Percentiles rank a stretch among this genome's conserved stretches.
phyloP scores from a whole-genome alignment of 805 yeast genomes.

The Yarrowia sp. region DNA sequence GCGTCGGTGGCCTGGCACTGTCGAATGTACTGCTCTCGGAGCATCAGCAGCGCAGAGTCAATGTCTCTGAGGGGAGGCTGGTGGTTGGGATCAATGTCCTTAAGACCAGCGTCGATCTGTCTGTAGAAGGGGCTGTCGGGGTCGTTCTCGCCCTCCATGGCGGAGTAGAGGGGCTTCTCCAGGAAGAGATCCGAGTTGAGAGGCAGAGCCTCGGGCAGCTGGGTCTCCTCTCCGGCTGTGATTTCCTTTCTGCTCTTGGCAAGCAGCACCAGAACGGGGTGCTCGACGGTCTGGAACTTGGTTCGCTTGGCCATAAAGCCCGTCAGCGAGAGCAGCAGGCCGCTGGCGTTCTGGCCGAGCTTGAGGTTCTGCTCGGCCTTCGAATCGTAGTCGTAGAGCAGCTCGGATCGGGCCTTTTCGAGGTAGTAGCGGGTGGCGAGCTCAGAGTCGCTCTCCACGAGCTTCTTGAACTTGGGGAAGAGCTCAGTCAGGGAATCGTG shows the following conservation, averaged over 20 bases:
- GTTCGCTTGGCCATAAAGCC: slow-evolving; percentile 90
- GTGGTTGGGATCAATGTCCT: slow-evolving; percentile 66
- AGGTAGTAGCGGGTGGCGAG: slow-evolving; percentile 53
- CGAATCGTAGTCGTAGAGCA: slow-evolving; percentile 38
- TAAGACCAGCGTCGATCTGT: slow-evolving; percentile 43
- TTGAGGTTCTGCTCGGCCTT: slow-evolving; percentile 33
- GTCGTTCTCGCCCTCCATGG: slow-evolving; percentile 6
- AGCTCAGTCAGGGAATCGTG: slow-evolving; percentile 33
- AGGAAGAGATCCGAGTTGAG: slow-evolving; percentile 74
- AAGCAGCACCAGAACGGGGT: slow-evolving; percentile 69
- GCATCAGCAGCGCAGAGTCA: slow-evolving; percentile 71
- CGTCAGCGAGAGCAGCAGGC: slow-evolving; percentile 65
- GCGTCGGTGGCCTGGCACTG: slow-evolving; percentile 72
- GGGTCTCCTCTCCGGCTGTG: slow-evolving; percentile 19
- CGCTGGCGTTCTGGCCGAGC: slow-evolving; percentile 48
- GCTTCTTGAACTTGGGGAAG: slow-evolving; percentile 3
- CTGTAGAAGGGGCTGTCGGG: slow-evolving; percentile 10
- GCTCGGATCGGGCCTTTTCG: slow-evolving; percentile 59
- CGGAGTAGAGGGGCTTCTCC: slow-evolving; percentile 66
- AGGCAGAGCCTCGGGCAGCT: slow-evolving; percentile 41
- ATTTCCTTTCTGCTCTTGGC: slow-evolving; percentile 50
- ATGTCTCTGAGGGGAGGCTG: slow-evolving; percentile 71
- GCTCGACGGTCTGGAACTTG: slow-evolving; percentile 69
- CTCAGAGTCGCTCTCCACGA: slow-evolving; percentile 28
- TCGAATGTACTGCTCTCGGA: slow-evolving; percentile 61